These are phyloP conservation scores for Dissoconium aciculare DNA, from an alignment of 2,329 filamentous ascomycete species.

Conservation along the genomic window DNA sequence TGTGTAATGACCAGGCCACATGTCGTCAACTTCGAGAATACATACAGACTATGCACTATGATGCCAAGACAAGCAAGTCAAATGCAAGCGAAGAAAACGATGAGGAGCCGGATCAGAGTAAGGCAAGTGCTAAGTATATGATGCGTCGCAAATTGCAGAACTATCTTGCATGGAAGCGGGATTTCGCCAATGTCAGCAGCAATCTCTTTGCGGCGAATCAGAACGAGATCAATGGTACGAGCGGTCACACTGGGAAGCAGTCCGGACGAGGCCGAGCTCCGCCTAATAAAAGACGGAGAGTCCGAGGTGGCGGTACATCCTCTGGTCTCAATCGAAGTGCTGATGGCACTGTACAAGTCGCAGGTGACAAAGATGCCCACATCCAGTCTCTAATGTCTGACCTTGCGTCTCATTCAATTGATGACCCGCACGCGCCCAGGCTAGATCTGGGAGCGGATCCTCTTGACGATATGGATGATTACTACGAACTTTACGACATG, in stretches of 20 bases:
- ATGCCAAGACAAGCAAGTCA: conserved; percentile 8
- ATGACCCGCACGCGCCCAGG: conserved; percentile 50
- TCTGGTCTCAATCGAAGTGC: conserved; percentile 47
- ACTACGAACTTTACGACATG: conserved; percentile 84
- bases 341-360: conserved; percentile 59
- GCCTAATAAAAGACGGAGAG: conserved; percentile 69
- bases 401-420: conserved; percentile 64
- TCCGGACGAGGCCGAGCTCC: conserved; percentile 42
- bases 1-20: conserved; percentile 80
- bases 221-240: conserved; percentile 53
- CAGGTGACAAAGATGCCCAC: conserved; percentile 69
- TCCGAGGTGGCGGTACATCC: conserved; percentile 55
- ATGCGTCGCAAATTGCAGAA: conserved; percentile 75
- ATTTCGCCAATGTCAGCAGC: conserved; percentile 73
- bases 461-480: conserved; percentile 80
- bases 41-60: conserved; percentile 66
- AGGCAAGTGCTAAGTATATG: conserved; percentile 68
- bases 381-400: conserved; percentile 71
- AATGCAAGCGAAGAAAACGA: conserved; percentile 39
- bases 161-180: conserved; percentile 80
- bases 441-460: conserved; percentile 63
- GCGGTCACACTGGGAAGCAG: conserved; percentile 27
- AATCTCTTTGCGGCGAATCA: conserved; percentile 68
- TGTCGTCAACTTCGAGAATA: conserved; percentile 84
- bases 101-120: conserved; percentile 16